A percentile compares a stretch with the other conserved stretches of the same genome.
Evolutionary conservation across 164 flowering plant genomes (phyloP).

Genomic region (Magnolia changhungtana): DNA sequence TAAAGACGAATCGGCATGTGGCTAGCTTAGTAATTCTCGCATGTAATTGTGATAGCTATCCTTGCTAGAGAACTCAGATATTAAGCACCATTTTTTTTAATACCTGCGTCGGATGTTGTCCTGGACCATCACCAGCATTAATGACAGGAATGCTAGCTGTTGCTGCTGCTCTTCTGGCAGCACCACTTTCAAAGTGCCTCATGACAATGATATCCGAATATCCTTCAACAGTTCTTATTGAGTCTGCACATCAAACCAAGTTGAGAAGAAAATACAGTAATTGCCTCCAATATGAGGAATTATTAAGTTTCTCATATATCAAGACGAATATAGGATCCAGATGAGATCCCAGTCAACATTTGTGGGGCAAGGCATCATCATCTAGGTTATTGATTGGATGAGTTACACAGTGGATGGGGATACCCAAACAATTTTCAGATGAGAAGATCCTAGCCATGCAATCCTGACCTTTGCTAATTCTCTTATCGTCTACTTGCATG

Average conservation of each 20-base stretch:
- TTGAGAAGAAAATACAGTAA: not conserved
- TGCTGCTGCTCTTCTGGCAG: constrained; percentile 83
- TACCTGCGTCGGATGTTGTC: constrained; percentile 97
- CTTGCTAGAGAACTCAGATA: not conserved
- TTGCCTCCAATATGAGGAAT: not conserved
- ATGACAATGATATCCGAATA: constrained; percentile 94
- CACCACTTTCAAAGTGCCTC: constrained; percentile 99
- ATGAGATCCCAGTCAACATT: not conserved
- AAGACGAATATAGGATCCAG: not conserved
- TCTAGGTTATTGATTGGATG: not conserved
- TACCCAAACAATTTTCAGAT: not conserved
- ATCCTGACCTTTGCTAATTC: not conserved
- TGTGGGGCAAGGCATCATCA: not conserved
- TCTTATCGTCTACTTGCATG: too few relatives aligned
- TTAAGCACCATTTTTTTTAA: not conserved
- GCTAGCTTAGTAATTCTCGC: too few relatives aligned
- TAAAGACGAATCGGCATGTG: too few relatives aligned
- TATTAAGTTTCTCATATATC: too few relatives aligned
- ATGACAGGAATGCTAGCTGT: constrained; percentile 86
- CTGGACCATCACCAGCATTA: constrained; percentile 99
- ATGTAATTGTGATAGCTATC: not conserved
- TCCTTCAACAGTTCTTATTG: constrained; percentile 93
- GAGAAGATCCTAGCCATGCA: not conserved
- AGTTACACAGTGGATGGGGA: not conserved
- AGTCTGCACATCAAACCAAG: constrained; percentile 49